A percentile compares a stretch with the other conserved stretches of the same genome.
Evolutionary conservation across 1,284 basidiomycete species (phyloP).

Genomic region (Apiotrichum brassicae): DNA sequence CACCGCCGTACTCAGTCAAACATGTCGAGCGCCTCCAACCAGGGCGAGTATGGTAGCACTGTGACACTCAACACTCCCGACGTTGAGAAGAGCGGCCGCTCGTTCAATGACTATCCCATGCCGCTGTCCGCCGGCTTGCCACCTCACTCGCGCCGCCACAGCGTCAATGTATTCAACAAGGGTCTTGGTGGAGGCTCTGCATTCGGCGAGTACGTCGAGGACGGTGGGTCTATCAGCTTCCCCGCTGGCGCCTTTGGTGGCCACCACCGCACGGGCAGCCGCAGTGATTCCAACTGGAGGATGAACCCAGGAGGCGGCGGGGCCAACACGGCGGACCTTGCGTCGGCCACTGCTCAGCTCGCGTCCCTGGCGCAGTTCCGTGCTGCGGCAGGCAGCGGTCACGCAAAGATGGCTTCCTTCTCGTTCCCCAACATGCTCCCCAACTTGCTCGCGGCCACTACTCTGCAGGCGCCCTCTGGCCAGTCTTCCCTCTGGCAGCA

Average conservation of each 20-base stretch:
- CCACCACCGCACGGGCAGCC: slow-evolving; percentile 61
- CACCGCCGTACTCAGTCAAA: slow-evolving; percentile 85
- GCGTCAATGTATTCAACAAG: slow-evolving; percentile 68
- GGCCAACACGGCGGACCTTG: slow-evolving; percentile 62
- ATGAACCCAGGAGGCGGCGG: slow-evolving; percentile 59
- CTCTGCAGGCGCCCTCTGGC: slow-evolving; percentile 56
- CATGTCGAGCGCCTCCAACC: slow-evolving; percentile 40
- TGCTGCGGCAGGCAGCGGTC: slow-evolving; percentile 86
- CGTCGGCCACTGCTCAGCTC: slow-evolving; percentile 84
- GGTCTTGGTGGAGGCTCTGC: slow-evolving; percentile 22
- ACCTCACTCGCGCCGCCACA: slow-evolving; percentile 86
- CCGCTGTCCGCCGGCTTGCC: slow-evolving; percentile 41
- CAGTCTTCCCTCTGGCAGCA: slow-evolving; percentile 64
- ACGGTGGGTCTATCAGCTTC: slow-evolving; percentile 23
- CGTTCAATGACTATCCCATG: slow-evolving; percentile 25
- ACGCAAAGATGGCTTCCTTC: slow-evolving; percentile 95
- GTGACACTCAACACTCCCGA: slow-evolving; percentile 30
- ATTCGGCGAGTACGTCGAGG: slow-evolving; percentile 37
- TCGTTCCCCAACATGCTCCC: slow-evolving; percentile 95
- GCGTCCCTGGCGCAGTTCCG: slow-evolving; percentile 96
- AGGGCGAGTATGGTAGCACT: slow-evolving; percentile 1
- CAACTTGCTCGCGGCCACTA: slow-evolving; percentile 89
- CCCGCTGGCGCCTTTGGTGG: slow-evolving; percentile 33
- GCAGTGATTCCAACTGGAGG: slow-evolving; percentile 65
- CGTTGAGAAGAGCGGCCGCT: slow-evolving; percentile 9